Conservation (phyloP, 192 early-diverging fungal species). For the Mortierella hygrophila region DNA sequence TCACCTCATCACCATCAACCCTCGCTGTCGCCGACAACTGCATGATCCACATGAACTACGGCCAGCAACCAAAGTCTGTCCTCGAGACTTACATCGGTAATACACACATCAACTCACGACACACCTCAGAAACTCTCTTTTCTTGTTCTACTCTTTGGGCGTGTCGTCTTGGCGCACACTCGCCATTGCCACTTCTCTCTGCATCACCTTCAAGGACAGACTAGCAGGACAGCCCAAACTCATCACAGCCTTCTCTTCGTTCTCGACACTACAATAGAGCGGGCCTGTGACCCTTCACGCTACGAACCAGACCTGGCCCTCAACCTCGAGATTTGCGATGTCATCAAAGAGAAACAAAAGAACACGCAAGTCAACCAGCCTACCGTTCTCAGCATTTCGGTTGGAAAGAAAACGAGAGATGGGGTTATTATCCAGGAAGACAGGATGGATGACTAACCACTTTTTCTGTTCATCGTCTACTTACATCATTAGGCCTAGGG, state of each 20-base stretch:
- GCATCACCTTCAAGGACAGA: not conserved
- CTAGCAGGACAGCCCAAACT: not conserved
- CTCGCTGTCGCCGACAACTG: not conserved
- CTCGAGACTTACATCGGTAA: constrained; percentile 51
- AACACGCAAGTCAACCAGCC: constrained; percentile 71
- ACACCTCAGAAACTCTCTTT: not conserved
- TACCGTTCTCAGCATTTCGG: not conserved
- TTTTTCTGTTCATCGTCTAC: not conserved
- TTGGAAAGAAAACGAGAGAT: not conserved
- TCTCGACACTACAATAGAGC: constrained; percentile 62
- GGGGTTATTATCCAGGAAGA: not conserved
- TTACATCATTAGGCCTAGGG: constrained; percentile 69
- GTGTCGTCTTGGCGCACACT: not conserved
- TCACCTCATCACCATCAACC: not conserved
- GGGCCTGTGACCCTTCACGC: constrained; percentile 80
- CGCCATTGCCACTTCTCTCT: not conserved
- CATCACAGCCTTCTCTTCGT: not conserved
- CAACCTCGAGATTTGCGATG: constrained; percentile 96
- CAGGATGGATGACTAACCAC: not conserved
- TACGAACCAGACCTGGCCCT: constrained; percentile 86
- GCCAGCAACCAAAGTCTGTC: constrained; percentile 49
- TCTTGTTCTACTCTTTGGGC: not conserved
- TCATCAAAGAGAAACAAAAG: constrained; percentile 92
- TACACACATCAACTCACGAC: not conserved
- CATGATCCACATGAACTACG: constrained; percentile 36